Conservation (phyloP, 306 rosid genomes). For the Quercus bicolor region DNA sequence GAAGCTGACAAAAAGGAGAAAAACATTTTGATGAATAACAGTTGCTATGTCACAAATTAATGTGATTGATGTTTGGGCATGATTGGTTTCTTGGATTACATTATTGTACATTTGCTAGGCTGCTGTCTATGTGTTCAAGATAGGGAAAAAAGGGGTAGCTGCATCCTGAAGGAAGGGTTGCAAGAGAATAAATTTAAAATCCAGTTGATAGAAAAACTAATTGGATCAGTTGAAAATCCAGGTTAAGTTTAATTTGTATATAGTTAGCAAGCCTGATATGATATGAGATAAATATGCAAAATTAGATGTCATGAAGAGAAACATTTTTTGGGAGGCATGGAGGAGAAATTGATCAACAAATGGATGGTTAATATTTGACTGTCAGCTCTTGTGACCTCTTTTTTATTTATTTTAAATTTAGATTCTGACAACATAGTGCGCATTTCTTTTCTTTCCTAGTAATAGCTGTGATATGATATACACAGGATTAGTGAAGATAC, state of each 20-base stretch:
- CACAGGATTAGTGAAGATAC: slow-evolving; percentile 73
- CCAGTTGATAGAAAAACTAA: too few species aligned
- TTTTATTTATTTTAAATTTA: background rate
- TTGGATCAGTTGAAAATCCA: too few species aligned
- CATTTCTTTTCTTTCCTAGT: background rate
- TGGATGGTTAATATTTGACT: background rate
- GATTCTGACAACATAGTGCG: background rate
- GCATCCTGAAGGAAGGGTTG: too few species aligned
- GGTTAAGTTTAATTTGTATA: too few species aligned
- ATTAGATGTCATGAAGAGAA: background rate
- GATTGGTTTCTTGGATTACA: too few species aligned
- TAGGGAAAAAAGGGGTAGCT: too few species aligned
- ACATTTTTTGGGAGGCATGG: background rate
- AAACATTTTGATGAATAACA: background rate
- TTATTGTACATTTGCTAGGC: too few species aligned
- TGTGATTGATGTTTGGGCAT: background rate
- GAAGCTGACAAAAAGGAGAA: background rate
- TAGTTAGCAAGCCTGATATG: background rate
- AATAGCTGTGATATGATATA: background rate
- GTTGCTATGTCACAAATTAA: background rate
- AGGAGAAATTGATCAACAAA: background rate
- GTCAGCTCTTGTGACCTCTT: background rate
- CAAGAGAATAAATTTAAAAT: too few species aligned
- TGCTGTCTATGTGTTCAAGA: too few species aligned
- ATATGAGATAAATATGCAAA: background rate